Base-by-base conservation (phyloP, 2,329 filamentous ascomycete species). In the Sclerotinia spermophila region DNA sequence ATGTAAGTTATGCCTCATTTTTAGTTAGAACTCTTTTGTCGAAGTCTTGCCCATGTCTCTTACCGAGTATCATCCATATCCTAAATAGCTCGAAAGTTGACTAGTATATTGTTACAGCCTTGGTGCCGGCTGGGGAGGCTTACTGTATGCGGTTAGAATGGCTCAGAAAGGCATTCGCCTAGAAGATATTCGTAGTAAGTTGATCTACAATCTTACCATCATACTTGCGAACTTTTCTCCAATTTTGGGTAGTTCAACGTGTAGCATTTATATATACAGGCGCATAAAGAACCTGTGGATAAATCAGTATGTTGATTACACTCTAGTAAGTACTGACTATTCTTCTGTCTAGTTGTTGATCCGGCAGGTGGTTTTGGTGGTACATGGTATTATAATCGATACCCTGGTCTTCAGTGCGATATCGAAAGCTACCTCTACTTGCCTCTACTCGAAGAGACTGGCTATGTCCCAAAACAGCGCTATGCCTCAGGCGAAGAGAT, bases 331-430 rank as follows among this genome's bases (percentile, higher is more conserved):
- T 6, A 40, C 38, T 40, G 38, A 6, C 38, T 40, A 61, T 61
- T 7, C 38, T 2, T n/a, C 24, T 17, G 8, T 24, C 33, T 35
- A 61, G 59, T 62, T 7, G 27, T 45, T 33, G 40, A 62, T 30
- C 13, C n/a, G 11, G 59, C 40, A 1, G 82, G 81, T 5, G 82
- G 81, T 15, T 84, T 84, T 75, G 83, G 83, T 5, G 83, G 83
- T 0, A 83, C 82, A 1, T 85, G 83, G 79, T 85, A 83, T 73
- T 84, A 81, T 81, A 84, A 85, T 67, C 78, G 80, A 8, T 84
- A 84, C 71, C 83, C 83, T 0, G 84, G 84, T 5, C 72, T 83
- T 3, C 77, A 76, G 71, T 89, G 87, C 75, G 87, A 55, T 40
- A 40, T 56, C 8, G 64, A 55, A 27, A 55, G 33, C 24, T 56